Evolutionary conservation across 352 stramenopile genomes (phyloP).

Genomic region (Pilasporangium apinafurcum): DNA sequence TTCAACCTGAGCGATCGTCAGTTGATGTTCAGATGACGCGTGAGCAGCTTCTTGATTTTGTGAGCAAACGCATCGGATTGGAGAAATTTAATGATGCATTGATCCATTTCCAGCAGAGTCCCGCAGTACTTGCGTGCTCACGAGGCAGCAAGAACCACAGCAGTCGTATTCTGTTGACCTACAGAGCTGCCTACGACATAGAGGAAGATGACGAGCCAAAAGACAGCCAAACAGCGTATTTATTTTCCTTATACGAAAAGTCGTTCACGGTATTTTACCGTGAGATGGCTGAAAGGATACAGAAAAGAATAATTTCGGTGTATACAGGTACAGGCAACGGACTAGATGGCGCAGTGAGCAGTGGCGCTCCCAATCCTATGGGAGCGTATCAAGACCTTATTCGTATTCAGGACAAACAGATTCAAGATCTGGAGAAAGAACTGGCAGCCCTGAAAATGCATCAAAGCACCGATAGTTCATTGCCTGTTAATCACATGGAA

Average conservation of each 20-base stretch:
- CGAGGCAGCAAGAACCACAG: constrained; percentile 30
- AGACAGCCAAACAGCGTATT: constrained; percentile 16
- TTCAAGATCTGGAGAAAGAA: constrained; percentile 44
- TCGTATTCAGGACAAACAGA: constrained; percentile 72
- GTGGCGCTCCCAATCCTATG: constrained; percentile 19
- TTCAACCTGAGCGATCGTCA: neutral
- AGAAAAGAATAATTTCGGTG: constrained; percentile 56
- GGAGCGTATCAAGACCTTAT: constrained; percentile 75
- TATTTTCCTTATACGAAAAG: constrained; percentile 69
- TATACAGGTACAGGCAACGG: constrained; percentile 36
- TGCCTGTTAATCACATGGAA: too few relatives aligned
- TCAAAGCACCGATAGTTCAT: neutral
- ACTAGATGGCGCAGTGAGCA: constrained; percentile 1
- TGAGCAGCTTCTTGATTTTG: constrained; percentile 60
- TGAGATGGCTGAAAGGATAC: constrained; percentile 46
- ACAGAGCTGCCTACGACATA: constrained; percentile 24
- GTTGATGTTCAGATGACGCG: constrained; percentile 28
- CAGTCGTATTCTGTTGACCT: constrained; percentile 26
- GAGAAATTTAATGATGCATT: constrained; percentile 61
- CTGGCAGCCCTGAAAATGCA: neutral
- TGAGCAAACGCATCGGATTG: constrained; percentile 55
- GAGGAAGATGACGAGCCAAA: constrained; percentile 4
- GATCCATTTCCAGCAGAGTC: constrained; percentile 56
- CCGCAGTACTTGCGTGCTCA: constrained; percentile 34
- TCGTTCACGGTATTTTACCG: constrained; percentile 40